Base-by-base conservation (phyloP, 75 land plant genomes). In the Cupressus sempervirens region DNA sequence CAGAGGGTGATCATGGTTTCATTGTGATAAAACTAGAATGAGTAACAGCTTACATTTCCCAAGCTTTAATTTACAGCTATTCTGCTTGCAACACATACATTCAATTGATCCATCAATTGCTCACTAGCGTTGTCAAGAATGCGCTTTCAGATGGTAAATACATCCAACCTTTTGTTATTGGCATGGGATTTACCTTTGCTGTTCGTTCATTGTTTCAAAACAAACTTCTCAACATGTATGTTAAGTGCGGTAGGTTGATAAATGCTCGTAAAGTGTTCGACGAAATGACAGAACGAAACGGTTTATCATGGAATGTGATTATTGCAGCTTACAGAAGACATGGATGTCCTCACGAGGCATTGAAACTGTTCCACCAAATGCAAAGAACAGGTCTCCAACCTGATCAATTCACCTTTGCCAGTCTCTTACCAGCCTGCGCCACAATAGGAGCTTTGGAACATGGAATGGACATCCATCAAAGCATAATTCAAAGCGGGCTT, bases 241-340 rank as follows among this genome's bases (percentile, higher is more conserved):
- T 86, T 26, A 84, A 84, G 52, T 76, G 86, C 62, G 67, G 86
- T 40, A 84, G 54, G 11, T 30, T 86, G 35, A 7, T 29, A 3
- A 23, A 83, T 20, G 87, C 87, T 11, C 76, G 35, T 35, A 50
- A 70, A 14, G 56, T 84, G 10, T 70, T 86, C 18, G 85, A 83
- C n/a, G 46, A 62, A 29, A 50, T 86, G 46, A 29, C 54, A 4
- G 72, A n/a, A 35, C 36, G 76, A 40, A 38, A 84, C 43, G 32
- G 65, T 12, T 34, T 84, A 7, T 58, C 87, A 58, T 86, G 87
- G 87, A 86, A 54, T 83, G 53, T 84, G 4, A 48, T 86, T 26
- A 83, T 86, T 68, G 32, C 85, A 68, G 87, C 85, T 41, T 86
- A 86, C 67, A 7, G 73, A 68, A 48, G 84, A 52, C 76, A 83